A percentile compares a stretch with the other conserved stretches of the same genome.
phyloP scores from a whole-genome alignment of 495 filamentous ascomycete species.

The Clavariopsis aquatica region DNA sequence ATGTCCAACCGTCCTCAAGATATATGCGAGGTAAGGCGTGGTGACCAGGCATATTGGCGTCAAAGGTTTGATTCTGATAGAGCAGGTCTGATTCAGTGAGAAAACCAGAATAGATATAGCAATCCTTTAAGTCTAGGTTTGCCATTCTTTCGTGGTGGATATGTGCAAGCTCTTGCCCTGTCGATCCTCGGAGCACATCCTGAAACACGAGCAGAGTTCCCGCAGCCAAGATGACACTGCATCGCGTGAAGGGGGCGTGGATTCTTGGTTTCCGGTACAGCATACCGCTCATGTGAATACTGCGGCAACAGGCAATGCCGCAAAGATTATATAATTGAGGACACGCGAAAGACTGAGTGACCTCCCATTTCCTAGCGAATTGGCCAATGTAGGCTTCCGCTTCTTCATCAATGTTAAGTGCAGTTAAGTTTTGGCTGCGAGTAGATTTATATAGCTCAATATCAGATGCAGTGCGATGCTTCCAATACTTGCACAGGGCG shows the following conservation, averaged over 20 bases:
- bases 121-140: conserved; percentile 63
- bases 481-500: conserved; percentile 67
- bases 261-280: conserved; percentile 69
- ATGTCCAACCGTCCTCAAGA: conserved; percentile 65
- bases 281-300: conserved; percentile 62
- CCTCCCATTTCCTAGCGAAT: conserved; percentile 73
- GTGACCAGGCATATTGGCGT: conserved; percentile 65
- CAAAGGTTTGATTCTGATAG: conserved; percentile 70
- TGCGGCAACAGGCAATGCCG: conserved; percentile 63
- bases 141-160: conserved; percentile 64
- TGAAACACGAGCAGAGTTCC: conserved; percentile 68
- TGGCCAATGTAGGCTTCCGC: conserved; percentile 69
- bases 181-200: conserved; percentile 57
- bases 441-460: conserved; percentile 57
- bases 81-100: conserved; percentile 67
- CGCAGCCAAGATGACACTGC: conserved; percentile 62
- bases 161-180: conserved; percentile 60
- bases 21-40: conserved; percentile 66
- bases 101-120: conserved; percentile 72
- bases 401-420: conserved; percentile 69
- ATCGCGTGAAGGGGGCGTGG: conserved; percentile 63
- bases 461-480: conserved; percentile 58
- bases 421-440: conserved; percentile 61
- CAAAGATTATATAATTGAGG: conserved; percentile 72
- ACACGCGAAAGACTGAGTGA: conserved; percentile 64